Evolutionary conservation across 257 asterid species (phyloP).

Genomic region (Lycium ferocissimum): DNA sequence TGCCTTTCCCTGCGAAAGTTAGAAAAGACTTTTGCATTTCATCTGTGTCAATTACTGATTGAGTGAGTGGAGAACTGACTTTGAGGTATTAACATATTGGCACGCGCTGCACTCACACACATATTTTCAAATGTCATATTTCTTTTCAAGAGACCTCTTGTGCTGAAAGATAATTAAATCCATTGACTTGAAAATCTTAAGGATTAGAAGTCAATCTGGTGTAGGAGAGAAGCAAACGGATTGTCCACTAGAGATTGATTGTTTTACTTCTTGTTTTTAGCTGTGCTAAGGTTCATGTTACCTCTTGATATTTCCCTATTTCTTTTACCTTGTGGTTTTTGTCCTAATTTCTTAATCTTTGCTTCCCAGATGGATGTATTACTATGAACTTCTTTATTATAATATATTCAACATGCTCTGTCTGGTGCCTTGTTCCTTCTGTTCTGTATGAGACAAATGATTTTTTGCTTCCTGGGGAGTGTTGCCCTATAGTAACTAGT

Average conservation of each 20-base stretch:
- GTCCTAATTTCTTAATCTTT: not conserved
- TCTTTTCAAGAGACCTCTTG: not conserved
- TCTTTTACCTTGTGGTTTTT: not conserved
- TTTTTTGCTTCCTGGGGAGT: not conserved
- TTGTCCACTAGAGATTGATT: slow-evolving; percentile 9
- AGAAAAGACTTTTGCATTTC: not conserved
- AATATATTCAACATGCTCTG: not conserved
- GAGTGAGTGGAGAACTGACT: not conserved
- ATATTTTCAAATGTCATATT: too few species aligned
- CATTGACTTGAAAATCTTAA: not conserved
- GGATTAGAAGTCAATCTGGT: slow-evolving; percentile 3
- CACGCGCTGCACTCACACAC: not conserved
- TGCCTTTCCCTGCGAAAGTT: not conserved
- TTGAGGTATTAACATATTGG: not conserved
- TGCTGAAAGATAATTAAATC: not conserved
- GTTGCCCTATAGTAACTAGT: too few species aligned
- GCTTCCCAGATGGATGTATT: not conserved
- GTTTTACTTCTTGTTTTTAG: not conserved
- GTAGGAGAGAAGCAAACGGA: slow-evolving; percentile 7
- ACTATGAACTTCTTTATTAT: not conserved
- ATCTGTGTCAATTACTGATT: not conserved
- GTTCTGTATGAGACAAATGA: not conserved
- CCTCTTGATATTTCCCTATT: not conserved
- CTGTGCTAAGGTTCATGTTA: slow-evolving; percentile 10
- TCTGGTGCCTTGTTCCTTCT: slow-evolving; percentile 17